phyloP scores from a whole-genome alignment of 73 alveolate genomes.

The Tetrahymena thermophila region DNA sequence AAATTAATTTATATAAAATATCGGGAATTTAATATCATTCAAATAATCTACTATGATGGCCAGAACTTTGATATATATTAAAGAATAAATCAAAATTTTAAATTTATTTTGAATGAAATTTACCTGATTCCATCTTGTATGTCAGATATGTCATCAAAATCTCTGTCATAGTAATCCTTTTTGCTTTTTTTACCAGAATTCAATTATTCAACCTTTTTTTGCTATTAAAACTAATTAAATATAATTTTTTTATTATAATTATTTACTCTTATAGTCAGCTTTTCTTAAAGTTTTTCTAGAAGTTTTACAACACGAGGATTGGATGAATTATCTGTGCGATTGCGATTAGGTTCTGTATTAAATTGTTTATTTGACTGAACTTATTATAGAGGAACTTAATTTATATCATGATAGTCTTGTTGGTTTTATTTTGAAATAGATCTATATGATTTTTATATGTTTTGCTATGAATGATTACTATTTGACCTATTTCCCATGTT shows the following conservation, averaged over 20 bases:
- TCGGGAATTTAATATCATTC: not conserved
- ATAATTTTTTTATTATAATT: not conserved
- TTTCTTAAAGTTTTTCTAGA: not conserved
- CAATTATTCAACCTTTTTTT: not conserved
- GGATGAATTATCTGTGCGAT: not conserved
- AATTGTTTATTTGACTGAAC: not conserved
- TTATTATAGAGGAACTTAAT: not conserved
- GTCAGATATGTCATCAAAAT: not conserved
- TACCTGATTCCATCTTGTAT: not conserved
- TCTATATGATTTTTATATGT: not conserved
- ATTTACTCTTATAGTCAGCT: not conserved
- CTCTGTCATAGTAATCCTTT: not conserved
- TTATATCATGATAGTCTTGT: not conserved
- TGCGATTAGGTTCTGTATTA: not conserved
- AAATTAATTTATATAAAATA: too few relatives aligned
- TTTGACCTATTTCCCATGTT: not conserved
- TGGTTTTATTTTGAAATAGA: not conserved
- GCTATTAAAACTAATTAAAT: not conserved
- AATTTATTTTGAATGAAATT: not conserved
- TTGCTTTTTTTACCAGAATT: not conserved
- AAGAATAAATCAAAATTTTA: not conserved
- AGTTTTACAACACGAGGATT: not conserved
- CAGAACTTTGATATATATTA: not conserved
- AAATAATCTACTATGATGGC: not conserved
- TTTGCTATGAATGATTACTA: not conserved